Base-by-base conservation (phyloP, 805 yeast species). In the Monosporozyma unispora region DNA sequence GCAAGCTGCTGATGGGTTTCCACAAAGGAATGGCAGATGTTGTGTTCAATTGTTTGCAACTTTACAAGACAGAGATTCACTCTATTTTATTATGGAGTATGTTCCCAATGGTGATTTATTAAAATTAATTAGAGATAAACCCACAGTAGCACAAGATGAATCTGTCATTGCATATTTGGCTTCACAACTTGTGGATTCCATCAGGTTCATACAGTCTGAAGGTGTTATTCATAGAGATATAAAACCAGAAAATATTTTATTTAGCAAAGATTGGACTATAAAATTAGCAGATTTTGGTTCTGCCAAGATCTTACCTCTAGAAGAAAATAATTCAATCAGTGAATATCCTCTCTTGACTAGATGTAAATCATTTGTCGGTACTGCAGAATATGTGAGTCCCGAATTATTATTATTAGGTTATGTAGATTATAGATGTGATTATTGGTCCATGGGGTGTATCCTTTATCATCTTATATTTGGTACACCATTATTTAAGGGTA, bases 391-490 rank as follows among this genome's bases (percentile, higher is more conserved):
- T 57, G 90, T 85, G 4, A 19, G 25, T 18, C 42, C 42, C 11
- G 42, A 39, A 39, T 39, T 39, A 38, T 69, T 86, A 51, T 86
- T 82, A 53, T 85, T 77, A 58, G 84, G 83, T 58, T 82, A 79
- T 50, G 87, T 88, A 0, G 97, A 97, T 1, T 82, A 81, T 57
- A 89, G 97, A 1, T 85, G 96, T 45, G 99, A 93, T 68, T 82
- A 93, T 16, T 93, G 99, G 99, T 90, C 98, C 11, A 86, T 95
- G 66, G 99, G 98, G 1, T 89, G 98, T 64, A 91, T 93, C 9
- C 67, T 93, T 0, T 93, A 86, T 66, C 98, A 93, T 64, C 87
- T 93, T 95, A 80, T 89, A 22, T 95, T 95, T 53, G 96, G 96
- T 0, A 78, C 76, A 53, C 93, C 97, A 1, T 93, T 95, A 4